phyloP scores from a whole-genome alignment of 139 green algal species.

The Picochlorum sp. region DNA sequence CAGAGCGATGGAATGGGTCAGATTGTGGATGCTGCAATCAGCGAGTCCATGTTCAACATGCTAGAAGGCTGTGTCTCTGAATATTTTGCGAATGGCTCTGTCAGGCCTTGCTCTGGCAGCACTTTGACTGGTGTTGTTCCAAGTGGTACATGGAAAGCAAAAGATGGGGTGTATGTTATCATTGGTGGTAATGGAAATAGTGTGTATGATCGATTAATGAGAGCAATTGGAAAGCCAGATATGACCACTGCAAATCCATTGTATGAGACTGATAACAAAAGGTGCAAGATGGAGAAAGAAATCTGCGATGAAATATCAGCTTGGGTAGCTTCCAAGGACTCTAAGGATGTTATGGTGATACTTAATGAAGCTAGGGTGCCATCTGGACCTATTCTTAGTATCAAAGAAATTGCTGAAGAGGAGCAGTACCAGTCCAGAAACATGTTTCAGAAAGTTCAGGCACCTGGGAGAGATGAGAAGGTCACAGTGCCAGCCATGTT shows the following conservation, averaged over 20 bases:
- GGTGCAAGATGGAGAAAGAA: conserved; percentile 27
- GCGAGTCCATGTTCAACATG: conserved; percentile 68
- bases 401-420: conserved; percentile 39
- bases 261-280: conserved; percentile 45
- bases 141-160: conserved; percentile 44
- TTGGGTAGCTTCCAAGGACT: conserved; percentile 22
- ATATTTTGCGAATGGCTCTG: conserved; percentile 23
- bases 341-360: conserved; percentile 37
- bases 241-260: conserved; percentile 46
- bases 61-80: conserved; percentile 60
- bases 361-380: conserved; percentile 48
- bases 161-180: conserved; percentile 43
- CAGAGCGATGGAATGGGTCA: conserved; percentile 26
- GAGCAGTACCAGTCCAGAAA: conserved; percentile 31
- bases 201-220: conserved; percentile 66
- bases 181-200: conserved; percentile 60
- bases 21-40: conserved; percentile 68
- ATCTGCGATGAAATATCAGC: conserved; percentile 30
- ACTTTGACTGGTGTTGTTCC: conserved; percentile 73
- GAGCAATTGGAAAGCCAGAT: conserved; percentile 52
- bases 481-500: conserved; percentile 44
- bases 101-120: conserved; percentile 39
- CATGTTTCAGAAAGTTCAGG: conserved; percentile 39
- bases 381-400: conserved; percentile 49
- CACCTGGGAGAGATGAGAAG: conserved; percentile 4